Conservation (phyloP, 116 monocot genomes). For the Papilionanthe hybrid region DNA sequence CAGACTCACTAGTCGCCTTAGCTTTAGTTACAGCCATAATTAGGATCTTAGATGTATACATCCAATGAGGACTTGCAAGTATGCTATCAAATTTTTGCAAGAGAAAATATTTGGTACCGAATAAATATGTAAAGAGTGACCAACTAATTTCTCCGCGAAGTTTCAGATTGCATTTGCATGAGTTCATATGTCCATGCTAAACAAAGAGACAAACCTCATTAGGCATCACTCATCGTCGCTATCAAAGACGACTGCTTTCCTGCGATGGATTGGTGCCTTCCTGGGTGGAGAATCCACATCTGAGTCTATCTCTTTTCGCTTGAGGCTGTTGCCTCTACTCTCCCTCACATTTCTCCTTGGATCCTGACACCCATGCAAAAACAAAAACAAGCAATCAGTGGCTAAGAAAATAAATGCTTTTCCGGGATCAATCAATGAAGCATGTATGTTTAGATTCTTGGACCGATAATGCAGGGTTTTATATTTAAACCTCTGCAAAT, state of each 20-base stretch:
- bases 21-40: no score
- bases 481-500: not conserved
- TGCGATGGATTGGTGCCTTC: conserved; percentile 54
- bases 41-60: no score
- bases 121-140: no score
- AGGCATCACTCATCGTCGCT: conserved; percentile 73
- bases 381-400: conserved; percentile 1
- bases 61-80: no score
- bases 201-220: not conserved
- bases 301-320: conserved; percentile 77
- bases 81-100: no score
- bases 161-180: no score
- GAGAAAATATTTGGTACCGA: no score
- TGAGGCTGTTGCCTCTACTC: conserved; percentile 31
- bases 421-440: no score
- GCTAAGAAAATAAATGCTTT: not conserved
- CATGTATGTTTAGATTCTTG: no score
- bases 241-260: conserved; percentile 75
- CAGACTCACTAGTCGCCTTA: no score
- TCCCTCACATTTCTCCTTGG: conserved; percentile 43
- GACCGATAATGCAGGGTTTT: not conserved
- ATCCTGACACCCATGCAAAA: conserved; percentile 28
- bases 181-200: no score
- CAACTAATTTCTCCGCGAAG: no score
- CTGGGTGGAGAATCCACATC: conserved; percentile 85